A percentile compares a stretch with the other conserved stretches of the same genome.
phyloP scores from a whole-genome alignment of 768 basidiomycete species.

The Mycena amicta region DNA sequence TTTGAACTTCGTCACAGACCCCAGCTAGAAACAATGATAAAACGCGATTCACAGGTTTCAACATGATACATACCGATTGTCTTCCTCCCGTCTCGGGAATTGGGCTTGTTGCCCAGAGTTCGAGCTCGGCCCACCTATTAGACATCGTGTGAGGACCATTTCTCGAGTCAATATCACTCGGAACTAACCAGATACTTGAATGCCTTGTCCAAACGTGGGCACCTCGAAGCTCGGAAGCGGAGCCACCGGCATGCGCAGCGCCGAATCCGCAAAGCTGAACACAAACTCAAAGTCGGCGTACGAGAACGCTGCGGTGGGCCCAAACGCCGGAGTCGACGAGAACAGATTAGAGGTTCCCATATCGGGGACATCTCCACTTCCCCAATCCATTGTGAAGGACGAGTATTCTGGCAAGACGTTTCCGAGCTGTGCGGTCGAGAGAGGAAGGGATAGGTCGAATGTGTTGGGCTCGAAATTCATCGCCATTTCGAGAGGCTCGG shows the following conservation, averaged over 20 bases:
- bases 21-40: no score
- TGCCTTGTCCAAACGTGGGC: neutral
- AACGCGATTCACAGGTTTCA: no score
- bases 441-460: neutral
- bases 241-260: neutral
- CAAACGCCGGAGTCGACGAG: neutral
- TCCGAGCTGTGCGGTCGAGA: neutral
- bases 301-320: neutral
- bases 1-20: no score
- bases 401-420: neutral
- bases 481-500: neutral
- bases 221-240: neutral
- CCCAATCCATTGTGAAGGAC: neutral
- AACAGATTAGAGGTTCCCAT: neutral
- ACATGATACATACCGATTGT: no score
- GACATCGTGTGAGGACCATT: no score
- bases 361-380: neutral
- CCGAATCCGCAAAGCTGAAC: constrained; percentile 1
- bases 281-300: constrained; percentile 2
- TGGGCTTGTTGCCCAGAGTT: no score
- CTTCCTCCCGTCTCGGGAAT: no score
- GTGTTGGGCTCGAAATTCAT: neutral
- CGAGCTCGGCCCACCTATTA: no score
- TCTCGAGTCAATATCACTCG: no score
- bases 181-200: no score